phyloP scores from a whole-genome alignment of 768 basidiomycete genomes.

The Tricholoma matsutake region DNA sequence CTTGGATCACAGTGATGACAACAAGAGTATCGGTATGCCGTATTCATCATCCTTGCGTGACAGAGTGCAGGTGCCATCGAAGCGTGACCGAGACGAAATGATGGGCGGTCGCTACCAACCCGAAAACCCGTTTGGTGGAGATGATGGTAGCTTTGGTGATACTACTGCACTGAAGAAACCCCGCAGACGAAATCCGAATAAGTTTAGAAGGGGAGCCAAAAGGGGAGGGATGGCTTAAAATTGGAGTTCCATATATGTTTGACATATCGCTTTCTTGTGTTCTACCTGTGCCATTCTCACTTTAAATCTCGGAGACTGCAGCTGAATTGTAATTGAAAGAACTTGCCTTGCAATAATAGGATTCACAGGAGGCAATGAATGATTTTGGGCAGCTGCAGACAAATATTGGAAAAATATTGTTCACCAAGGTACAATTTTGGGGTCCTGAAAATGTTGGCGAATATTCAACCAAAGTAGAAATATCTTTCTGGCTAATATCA shows the following conservation, averaged over 20 bases:
- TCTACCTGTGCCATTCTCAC: neutral
- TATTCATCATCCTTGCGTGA: slow-evolving; percentile 33
- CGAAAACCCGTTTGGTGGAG: slow-evolving; percentile 26
- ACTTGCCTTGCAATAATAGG: neutral
- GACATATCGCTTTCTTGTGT: neutral
- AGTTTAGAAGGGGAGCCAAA: slow-evolving; percentile 19
- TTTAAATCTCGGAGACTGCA: neutral
- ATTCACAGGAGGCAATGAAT: neutral
- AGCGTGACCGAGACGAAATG: slow-evolving; percentile 39
- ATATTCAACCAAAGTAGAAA: too few species aligned
- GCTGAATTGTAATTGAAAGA: neutral
- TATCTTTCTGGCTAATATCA: too few species aligned
- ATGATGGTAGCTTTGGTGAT: slow-evolving; percentile 21
- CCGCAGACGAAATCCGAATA: slow-evolving; percentile 25
- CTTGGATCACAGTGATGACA: slow-evolving; percentile 17
- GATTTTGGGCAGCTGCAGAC: too few species aligned
- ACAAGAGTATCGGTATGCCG: slow-evolving; percentile 4
- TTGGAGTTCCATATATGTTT: neutral
- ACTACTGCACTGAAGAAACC: slow-evolving; percentile 22
- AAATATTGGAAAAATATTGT: too few species aligned
- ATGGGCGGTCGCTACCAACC: slow-evolving; percentile 5
- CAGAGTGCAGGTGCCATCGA: slow-evolving; percentile 37
- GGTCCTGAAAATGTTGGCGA: too few species aligned
- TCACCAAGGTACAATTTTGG: too few species aligned
- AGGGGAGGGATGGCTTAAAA: slow-evolving; percentile 17